Evolutionary conservation across 305 asterid species (phyloP), one percentile per base, ranked within the genome.

Genomic region (Fraxinus velutina): DNA sequence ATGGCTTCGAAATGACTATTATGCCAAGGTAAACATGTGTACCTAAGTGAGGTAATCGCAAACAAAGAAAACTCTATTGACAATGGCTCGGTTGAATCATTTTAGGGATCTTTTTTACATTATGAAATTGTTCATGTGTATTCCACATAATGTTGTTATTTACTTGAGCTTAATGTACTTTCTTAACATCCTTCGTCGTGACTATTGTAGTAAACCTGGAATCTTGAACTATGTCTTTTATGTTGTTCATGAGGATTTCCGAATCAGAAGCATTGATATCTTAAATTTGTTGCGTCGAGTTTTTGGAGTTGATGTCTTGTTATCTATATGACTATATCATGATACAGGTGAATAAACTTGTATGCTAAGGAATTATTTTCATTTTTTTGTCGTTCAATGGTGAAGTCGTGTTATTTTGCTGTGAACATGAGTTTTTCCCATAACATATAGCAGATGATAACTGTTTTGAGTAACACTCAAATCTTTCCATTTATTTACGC

Each of bases 1-100:
- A 87, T 89, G 81, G 90, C 92, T 42, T 39, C 85, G 89, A 88
- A 87, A 55, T 73, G 92, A 89, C 89, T 87, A 86, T 76, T 87
- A 87, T 83, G 92, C 90, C 78, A 83, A 90, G 92, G 86, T 80
- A 64, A 71, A 27, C 4, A 50, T 42, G 2, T 52, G 62, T 15
- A n/a, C 21, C 12, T 1, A 52, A 52, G 7, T 13, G 62, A 52
- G 17, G 3, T 52, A 15, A 9, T 42, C 13, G 50, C 50, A 42
- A 42, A 42, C 50, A 42, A 42, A 42, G 15, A 9, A 42, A 42
- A 42, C 50, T 42, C 15, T 42, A 42, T 42, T 42, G 10, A 42
- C 50, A 9, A 2, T 42, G 15, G 15, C 50, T 42, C 2, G 10
- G 15, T 42, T 42, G 50, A 42, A 42, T 42, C 3, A 42, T 42